Evolutionary conservation across 2,329 filamentous ascomycete species (phyloP).

Genomic region (Scedosporium minutisporum): DNA sequence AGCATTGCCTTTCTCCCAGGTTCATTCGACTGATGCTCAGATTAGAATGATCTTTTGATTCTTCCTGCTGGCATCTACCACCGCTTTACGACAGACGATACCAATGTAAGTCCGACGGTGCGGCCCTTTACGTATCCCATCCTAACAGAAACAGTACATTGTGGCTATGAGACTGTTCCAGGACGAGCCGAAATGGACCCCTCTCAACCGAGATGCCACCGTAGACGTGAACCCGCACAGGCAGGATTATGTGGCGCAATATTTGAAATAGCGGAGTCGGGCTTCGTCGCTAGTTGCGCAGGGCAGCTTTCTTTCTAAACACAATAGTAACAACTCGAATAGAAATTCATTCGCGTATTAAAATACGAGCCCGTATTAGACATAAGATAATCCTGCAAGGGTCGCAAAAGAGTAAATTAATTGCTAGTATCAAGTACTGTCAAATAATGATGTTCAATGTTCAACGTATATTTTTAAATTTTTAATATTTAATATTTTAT

Average conservation of each 20-base stretch:
- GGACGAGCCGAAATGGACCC: slow-evolving; percentile 97
- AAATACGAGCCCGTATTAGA: too few species aligned
- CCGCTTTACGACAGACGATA: slow-evolving; percentile 86
- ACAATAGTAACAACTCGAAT: too few species aligned
- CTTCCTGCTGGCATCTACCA: slow-evolving; percentile 94
- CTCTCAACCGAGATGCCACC: slow-evolving; percentile 69
- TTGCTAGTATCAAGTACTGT: too few species aligned
- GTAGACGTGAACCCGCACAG: slow-evolving; percentile 72
- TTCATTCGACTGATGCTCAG: not conserved
- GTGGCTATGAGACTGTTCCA: slow-evolving; percentile 96
- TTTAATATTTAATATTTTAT: too few species aligned
- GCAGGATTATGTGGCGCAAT: slow-evolving; percentile 61
- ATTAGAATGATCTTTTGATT: slow-evolving; percentile 71
- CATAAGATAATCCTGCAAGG: too few species aligned
- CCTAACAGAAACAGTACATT: slow-evolving; percentile 57
- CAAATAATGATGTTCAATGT: too few species aligned
- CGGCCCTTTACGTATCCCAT: not conserved
- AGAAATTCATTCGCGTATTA: too few species aligned
- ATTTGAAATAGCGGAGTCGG: slow-evolving; percentile 16
- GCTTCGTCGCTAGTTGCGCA: too few species aligned
- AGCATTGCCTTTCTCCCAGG: not conserved
- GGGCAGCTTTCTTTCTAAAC: too few species aligned
- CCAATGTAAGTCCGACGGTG: slow-evolving; percentile 57
- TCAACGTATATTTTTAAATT: too few species aligned
- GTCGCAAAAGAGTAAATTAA: too few species aligned